These are phyloP conservation scores for Lyophyllum semitale DNA, from an alignment of 768 basidiomycete genomes.

Conservation along the genomic window DNA sequence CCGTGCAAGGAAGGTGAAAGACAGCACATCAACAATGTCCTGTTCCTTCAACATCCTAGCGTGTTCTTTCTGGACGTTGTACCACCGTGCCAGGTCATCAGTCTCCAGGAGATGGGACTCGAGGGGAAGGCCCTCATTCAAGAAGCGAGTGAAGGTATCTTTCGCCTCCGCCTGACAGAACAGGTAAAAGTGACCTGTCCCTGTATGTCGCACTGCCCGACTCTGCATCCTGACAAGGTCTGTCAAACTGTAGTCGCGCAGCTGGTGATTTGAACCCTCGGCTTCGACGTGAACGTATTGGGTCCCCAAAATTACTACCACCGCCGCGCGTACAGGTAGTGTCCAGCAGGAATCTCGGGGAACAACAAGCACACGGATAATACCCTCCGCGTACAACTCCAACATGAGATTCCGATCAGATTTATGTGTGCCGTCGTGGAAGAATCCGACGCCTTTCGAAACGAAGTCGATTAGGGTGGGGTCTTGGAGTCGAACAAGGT, in stretches of 20 bases:
- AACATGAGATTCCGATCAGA: constrained; percentile 73
- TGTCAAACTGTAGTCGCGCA: constrained; percentile 77
- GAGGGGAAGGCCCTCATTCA: constrained; percentile 86
- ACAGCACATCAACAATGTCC: constrained; percentile 73
- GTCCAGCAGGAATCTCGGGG: constrained; percentile 88
- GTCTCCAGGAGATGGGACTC: constrained; percentile 76
- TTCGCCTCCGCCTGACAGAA: constrained; percentile 89
- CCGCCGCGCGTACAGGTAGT: constrained; percentile 78
- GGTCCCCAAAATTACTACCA: constrained; percentile 90
- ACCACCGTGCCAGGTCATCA: constrained; percentile 49
- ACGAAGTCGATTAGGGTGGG: constrained; percentile 66
- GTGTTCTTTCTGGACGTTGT: constrained; percentile 36
- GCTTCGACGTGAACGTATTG: constrained; percentile 68
- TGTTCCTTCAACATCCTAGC: constrained; percentile 53
- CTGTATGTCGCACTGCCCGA: constrained; percentile 67
- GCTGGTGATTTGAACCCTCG: constrained; percentile 57
- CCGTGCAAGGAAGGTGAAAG: constrained; percentile 78
- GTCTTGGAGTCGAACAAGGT: constrained; percentile 63
- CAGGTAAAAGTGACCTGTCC: constrained; percentile 70
- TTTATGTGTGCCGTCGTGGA: constrained; percentile 70
- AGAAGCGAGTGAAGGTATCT: constrained; percentile 79
- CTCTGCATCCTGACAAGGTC: constrained; percentile 94
- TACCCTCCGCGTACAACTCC: constrained; percentile 78
- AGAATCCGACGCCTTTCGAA: constrained; percentile 86
- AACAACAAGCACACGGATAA: constrained; percentile 78